Percentiles rank a stretch among this genome's conserved stretches.
Conservation (phyloP, 2,329 filamentous ascomycete genomes). For the Scytalidium lignicola region DNA sequence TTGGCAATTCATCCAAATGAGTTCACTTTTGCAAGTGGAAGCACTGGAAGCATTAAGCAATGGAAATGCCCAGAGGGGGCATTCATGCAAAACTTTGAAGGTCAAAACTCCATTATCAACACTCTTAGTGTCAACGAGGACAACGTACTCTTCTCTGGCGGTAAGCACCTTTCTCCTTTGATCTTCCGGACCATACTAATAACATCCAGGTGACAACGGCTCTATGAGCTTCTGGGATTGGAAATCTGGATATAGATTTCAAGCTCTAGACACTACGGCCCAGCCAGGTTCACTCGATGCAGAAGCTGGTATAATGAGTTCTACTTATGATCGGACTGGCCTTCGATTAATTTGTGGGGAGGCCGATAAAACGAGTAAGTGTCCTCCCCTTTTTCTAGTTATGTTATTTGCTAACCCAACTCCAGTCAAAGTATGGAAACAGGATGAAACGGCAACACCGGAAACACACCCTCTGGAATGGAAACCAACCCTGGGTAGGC, state of each 20-base stretch:
- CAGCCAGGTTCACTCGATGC: constrained; percentile 93
- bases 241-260: constrained; percentile 93
- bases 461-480: constrained; percentile 90
- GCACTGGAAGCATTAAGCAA: constrained; percentile 93
- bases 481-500: constrained; percentile 74
- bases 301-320: constrained; percentile 91
- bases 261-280: constrained; percentile 82
- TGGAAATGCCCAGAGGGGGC: constrained; percentile 98
- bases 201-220: constrained; percentile 66
- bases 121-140: constrained; percentile 89
- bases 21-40: constrained; percentile 93
- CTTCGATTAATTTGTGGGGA: constrained; percentile 89
- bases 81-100: constrained; percentile 99
- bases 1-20: constrained; percentile 83
- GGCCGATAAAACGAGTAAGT: constrained; percentile 84
- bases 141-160: constrained; percentile 90
- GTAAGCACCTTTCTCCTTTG: constrained; percentile 18
- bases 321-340: constrained; percentile 85
- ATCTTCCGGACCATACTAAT: background rate
- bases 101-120: constrained; percentile 95
- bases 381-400: background rate
- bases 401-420: constrained; percentile 19
- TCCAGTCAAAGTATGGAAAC: constrained; percentile 89
- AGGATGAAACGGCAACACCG: constrained; percentile 83
- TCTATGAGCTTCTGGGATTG: constrained; percentile 98